Evolutionary conservation across 495 filamentous ascomycete genomes (phyloP), one percentile per base, ranked within the genome.

Genomic region (Penicillium fimorum): DNA sequence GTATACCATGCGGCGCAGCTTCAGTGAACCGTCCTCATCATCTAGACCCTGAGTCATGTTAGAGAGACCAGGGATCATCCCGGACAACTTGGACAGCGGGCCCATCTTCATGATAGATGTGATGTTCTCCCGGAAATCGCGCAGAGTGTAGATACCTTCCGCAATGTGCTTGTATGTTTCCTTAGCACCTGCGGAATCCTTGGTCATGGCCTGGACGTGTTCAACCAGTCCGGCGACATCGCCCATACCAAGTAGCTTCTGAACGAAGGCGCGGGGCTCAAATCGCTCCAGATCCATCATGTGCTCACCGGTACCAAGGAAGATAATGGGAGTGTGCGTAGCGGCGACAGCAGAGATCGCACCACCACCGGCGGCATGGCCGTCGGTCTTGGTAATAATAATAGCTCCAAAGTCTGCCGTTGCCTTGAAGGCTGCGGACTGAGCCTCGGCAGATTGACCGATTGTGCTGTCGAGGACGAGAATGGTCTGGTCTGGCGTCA

Each of bases 101-200:
- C 94, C 94, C 94, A 99, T 97, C 75, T 99, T 99, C 92, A 97
- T 97, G 69, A 99, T 96, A 54, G 96, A 97, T 38, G 86, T 85
- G 29, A 99, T 83, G 72, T 99, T 95, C 65, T 97, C 94, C 29
- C 95, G 84, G 58, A 99, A 82, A 70, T 99, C 94, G 47, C 94
- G 87, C 46, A 99, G 74, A 0, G 95, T 96, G 76, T 97, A 99
- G 58, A 96, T 91, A 47, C 94, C 94, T 65, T 96, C 92, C 10
- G 88, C 86, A 56, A 99, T 92, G 72, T 99, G 92, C 79, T 97
- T 97, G 82, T 97, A 97, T 12, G 94, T 96, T 60, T 97, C 94
- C 74, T 97, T 96, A 51, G 96, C 92, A 20, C 67, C 63, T 24
- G 73, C 73, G 3, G 74, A 78, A 67, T 99, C 92, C 40, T 96